A percentile compares a stretch with the other conserved stretches of the same genome.
phyloP scores from a whole-genome alignment of 2,329 filamentous ascomycete species.

The Penicillium sp. region DNA sequence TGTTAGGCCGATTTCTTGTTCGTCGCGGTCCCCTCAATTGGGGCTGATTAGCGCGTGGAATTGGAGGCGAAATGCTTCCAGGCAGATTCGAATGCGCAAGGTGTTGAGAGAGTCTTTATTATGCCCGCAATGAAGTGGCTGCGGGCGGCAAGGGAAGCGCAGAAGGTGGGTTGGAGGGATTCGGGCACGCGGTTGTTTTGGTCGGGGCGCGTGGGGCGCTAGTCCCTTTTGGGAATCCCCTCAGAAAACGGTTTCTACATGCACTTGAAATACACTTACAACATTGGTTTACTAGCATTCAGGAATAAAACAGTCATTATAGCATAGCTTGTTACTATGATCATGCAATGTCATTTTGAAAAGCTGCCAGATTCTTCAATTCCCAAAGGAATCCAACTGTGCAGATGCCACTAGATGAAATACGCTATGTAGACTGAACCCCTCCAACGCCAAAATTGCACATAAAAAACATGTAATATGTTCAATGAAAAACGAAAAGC shows the following conservation, averaged over 20 bases:
- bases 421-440: constrained; percentile 18
- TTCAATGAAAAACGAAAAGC: constrained; percentile 11
- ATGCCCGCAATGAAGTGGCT: constrained; percentile 18
- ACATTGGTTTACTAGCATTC: background rate
- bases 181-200: constrained; percentile 43
- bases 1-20: background rate
- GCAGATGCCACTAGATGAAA: constrained; percentile 21
- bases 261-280: background rate
- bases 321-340: background rate
- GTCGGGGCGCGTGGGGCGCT: constrained; percentile 41
- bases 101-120: background rate
- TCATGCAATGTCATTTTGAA: constrained; percentile 1
- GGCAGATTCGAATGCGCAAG: background rate
- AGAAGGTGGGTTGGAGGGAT: constrained; percentile 25
- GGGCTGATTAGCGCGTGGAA: background rate
- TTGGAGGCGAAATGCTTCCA: background rate
- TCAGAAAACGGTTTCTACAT: constrained; percentile 1
- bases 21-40: constrained; percentile 1
- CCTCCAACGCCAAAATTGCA: constrained; percentile 19
- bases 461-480: constrained; percentile 16
- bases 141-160: constrained; percentile 27
- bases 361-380: constrained; percentile 1
- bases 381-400: constrained; percentile 6
- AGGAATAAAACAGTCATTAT: background rate
- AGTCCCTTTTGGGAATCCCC: constrained; percentile 31